Base-by-base conservation (phyloP, 768 basidiomycete genomes). In the Fomitopsis serialis region DNA sequence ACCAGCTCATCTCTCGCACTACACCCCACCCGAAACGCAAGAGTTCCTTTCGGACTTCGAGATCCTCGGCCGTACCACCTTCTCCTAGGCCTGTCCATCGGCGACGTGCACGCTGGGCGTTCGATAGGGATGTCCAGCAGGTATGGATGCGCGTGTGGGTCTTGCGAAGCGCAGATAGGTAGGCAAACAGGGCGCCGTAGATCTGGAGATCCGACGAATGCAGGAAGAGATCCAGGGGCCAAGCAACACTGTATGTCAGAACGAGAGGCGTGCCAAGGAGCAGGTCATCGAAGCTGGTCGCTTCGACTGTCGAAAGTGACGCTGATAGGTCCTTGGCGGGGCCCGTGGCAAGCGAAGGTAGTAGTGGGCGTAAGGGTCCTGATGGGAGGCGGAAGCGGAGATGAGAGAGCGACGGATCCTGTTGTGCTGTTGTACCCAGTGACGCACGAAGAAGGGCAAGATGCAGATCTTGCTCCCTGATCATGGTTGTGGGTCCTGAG, bases 201-300 rank as follows among this genome's bases (percentile, higher is more conserved):
- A 82, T 77, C 17, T 79, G 73, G 19, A 95, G 73, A 60, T 92
- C 90, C 0, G 82, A 73, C 21, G 84, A 73, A 49, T 90, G 83
- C 22, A 97, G 79, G 70, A 96, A 95, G 44, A 96, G 80, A 65
- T 95, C 91, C 40, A 96, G 76, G 0, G 93, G 93, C 92, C 92
- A 97, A 0, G 85, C 70, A 22, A 93, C 82, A 17, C 68, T 72
- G 66, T 91, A 94, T 6, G 77, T 78, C 19, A 96, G 74, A 1
- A 76, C 70, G 27, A 93, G 72, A 0, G 87, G 82, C 0, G 89
- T 90, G 15, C 93, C 93, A 36, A 97, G 79, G 2, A 96, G 76
- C 52, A 85, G 77, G 48, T 87, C 84, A 50, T 82, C 82, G 66
- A 93, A 91, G 10, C 79, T 65, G 2, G 79, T 78, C 5, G 68